Base-by-base conservation (phyloP, 768 basidiomycete genomes). In the Auricularia auricula-judae region DNA sequence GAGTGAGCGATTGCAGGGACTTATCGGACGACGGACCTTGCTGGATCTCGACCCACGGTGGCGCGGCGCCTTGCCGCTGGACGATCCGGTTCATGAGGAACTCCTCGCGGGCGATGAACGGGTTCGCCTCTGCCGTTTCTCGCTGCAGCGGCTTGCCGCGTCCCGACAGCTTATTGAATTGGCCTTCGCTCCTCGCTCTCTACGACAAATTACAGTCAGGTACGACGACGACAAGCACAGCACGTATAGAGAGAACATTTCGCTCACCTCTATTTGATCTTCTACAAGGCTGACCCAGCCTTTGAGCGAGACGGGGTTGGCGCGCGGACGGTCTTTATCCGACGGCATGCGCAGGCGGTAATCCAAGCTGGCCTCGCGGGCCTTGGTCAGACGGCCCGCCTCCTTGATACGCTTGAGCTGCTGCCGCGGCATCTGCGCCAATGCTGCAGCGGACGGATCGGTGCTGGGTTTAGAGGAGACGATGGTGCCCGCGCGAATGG, bases 1-100 rank as follows among this genome's bases (percentile, higher is more conserved):
- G 29, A 29, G 29, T 29, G 29, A 3, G 2, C 29, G 42, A 35
- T 16, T 51, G 23, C 11, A 18, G 59, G 5, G 54, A 16, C 53
- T 23, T 42, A 29, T 5, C n/a, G 35, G 29, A 12, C 8, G 23
- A 72, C 82, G 58, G 66, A 85, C 87, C 87, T 64, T 79, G 77
- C 73, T 92, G 91, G 39, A 91, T 70, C 74, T 93, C 91, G 1
- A 93, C 86, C 91, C 92, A 94, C 3, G 89, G 87, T 36, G 91
- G 92, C 3, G 84, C 82, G 4, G 87, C 88, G n/a, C 88, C 90
- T 67, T 91, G 87, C 61, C 84, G 79, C 70, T 90, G 86, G 5
- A 93, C 82, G 65, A 92, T 91, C 12, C 91, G 84, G 68, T 93
- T 94, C 86, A 93, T 86, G 60, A 93, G 76, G 68, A 87, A 89